Conservation (phyloP, 805 yeast species). For the Gaillardinia entomophila region DNA sequence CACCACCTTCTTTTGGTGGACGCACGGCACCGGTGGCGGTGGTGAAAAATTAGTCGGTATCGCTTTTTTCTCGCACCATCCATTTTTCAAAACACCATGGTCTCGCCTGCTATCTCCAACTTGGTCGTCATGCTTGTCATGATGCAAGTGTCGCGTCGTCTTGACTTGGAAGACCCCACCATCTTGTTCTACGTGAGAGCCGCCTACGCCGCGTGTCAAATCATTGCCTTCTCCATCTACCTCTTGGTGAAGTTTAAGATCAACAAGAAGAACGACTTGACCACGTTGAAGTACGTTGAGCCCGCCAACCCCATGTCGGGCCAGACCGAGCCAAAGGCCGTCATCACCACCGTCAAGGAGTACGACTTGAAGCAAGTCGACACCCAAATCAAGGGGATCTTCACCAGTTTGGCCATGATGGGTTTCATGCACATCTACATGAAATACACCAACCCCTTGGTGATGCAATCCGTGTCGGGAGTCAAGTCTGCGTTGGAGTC, state of each 20-base stretch:
- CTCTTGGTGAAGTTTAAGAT: slow-evolving; percentile 57
- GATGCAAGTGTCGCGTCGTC: slow-evolving; percentile 89
- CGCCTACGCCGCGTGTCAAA: slow-evolving; percentile 63
- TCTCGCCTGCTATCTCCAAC: slow-evolving; percentile 89
- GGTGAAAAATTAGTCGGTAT: no score
- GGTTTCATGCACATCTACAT: slow-evolving; percentile 96
- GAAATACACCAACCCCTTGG: slow-evolving; percentile 95
- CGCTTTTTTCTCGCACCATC: no score
- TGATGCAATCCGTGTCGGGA: slow-evolving; percentile 90
- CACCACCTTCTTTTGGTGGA: no score
- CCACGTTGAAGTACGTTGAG: slow-evolving; percentile 86
- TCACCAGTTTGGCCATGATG: slow-evolving; percentile 93
- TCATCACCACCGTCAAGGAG: slow-evolving; percentile 89
- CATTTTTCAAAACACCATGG: slow-evolving; percentile 16
- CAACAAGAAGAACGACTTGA: slow-evolving; percentile 75
- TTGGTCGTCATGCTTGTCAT: slow-evolving; percentile 86
- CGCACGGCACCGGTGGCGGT: no score
- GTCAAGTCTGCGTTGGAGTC: slow-evolving; percentile 85
- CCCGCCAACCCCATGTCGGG: slow-evolving; percentile 79
- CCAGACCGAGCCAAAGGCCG: slow-evolving; percentile 63
- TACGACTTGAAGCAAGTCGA: slow-evolving; percentile 89
- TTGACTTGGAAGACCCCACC: slow-evolving; percentile 82
- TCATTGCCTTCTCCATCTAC: slow-evolving; percentile 61
- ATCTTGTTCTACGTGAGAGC: slow-evolving; percentile 70
- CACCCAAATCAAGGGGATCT: slow-evolving; percentile 71